Base-by-base conservation (phyloP, 257 asterid genomes). In the Verbascum thapsus region DNA sequence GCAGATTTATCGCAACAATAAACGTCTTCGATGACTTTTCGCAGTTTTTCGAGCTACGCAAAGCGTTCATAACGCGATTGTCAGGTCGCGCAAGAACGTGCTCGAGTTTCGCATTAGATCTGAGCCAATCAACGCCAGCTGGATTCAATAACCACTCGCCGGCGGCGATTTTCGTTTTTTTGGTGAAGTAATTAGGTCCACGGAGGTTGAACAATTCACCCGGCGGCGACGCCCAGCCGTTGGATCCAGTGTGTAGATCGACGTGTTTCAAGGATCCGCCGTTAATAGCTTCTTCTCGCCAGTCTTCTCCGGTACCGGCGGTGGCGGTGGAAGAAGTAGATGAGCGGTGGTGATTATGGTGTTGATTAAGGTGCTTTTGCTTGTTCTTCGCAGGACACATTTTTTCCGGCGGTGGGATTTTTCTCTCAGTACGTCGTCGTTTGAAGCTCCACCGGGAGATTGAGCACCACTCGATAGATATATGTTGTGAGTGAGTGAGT, bases 181-280 rank as follows among this genome's bases (percentile, higher is more conserved):
- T 84, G 5, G 92, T 37, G 55, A 84, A 80, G 85, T 84, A 91
- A 69, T 85, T 79, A 2, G 80, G 86, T 18, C 88, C 90, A 0
- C 98, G 96, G 62, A 91, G 79, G 34, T 62, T 55, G 83, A 91
- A 88, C 0, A 78, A 48, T 4, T 88, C 90, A 0, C 96, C 96
- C 0, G 96, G 96, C 1, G 96, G 96, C 19, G 96, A 86, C 3
- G 96, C 95, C 98, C 98, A 91, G 30, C 98, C 98, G 76, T 88
- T 91, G 70, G 87, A 40, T 64, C 96, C 98, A 8, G 68, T 75
- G 37, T 72, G 68, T 61, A 83, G 83, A 70, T 87, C 95, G 7
- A 88, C 95, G 70, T 76, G 88, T 63, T 77, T 81, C 35, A 88
- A 66, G 10, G 98, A 88, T 60, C 98, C 98, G 26, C 86, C 83